Evolutionary conservation across 306 rosid species (phyloP), one percentile per base, ranked within the genome.

Genomic region (Prunus campanulata): DNA sequence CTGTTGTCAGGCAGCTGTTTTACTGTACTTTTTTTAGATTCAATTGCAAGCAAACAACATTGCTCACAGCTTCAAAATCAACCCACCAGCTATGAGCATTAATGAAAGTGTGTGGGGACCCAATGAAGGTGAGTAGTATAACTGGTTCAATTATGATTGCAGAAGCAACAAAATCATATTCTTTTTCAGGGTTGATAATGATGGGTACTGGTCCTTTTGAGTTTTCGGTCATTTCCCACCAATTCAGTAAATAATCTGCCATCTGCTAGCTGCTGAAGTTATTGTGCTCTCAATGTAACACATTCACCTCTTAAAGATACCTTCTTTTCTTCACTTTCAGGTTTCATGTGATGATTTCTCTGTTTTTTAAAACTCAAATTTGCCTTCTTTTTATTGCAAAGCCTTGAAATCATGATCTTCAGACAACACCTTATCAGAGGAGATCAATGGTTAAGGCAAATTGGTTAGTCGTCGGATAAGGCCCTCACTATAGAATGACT

Each of bases 131-230:
- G 9, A 54, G 5, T 54, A 35, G 18, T 55, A 11, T 16, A 61
- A 18, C 7, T 44, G 48, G 11, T 10, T 39, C 7, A 20, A 24
- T 20, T 8, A 29, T 74, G n/a, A 15, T 73, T 73, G 77, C 77
- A 71, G 52, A 44, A 59, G 77, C 39, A 61, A 44, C 48, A 60
- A 62, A 62, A 62, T 60, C 78, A 55, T 29, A 73, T 64, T 75
- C 63, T 32, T 44, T 29, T 49, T 2, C 7, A 29, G 71, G 49
- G 8, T n/a, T 18, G 71, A 50, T 18, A 63, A 29, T 30, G 78
- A 63, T 30, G 48, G 16, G 62, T 11, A 48, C 71, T 49, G 39
- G 76, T 22, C 78, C 50, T 73, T 63, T 12, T 47, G 22, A 63
- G 30, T 74, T 74, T 35, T 20, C 50, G 2, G 71, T 50, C 78